These are phyloP conservation scores for Russula olivacea DNA, from an alignment of 768 basidiomycete species.

Conservation along the genomic window DNA sequence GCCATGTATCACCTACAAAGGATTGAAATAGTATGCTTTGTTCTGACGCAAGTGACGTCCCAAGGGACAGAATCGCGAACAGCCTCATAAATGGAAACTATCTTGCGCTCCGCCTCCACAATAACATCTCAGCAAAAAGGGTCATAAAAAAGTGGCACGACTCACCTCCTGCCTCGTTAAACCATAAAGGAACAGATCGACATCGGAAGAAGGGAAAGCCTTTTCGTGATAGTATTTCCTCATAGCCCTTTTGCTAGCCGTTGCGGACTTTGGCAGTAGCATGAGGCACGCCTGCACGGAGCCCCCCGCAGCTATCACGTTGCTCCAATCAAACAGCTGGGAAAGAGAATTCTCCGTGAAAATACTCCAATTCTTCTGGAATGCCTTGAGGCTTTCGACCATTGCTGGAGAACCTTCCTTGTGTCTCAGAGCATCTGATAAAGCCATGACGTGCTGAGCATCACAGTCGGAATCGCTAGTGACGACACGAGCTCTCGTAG, in stretches of 20 bases:
- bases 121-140: not conserved
- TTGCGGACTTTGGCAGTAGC: slow-evolving; percentile 44
- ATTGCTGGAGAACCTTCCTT: slow-evolving; percentile 46
- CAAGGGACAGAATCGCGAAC: slow-evolving; percentile 61
- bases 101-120: slow-evolving; percentile 51
- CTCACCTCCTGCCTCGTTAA: slow-evolving; percentile 47
- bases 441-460: slow-evolving; percentile 49
- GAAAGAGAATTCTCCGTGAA: slow-evolving; percentile 59
- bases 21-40: slow-evolving; percentile 61
- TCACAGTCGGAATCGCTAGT: slow-evolving; percentile 40
- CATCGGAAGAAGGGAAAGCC: slow-evolving; percentile 55
- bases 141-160: not conserved
- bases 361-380: slow-evolving; percentile 57
- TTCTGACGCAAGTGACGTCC: slow-evolving; percentile 62
- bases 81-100: slow-evolving; percentile 53
- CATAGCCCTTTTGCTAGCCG: slow-evolving; percentile 48
- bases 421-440: slow-evolving; percentile 41
- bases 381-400: slow-evolving; percentile 47
- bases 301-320: slow-evolving; percentile 58
- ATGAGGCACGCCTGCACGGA: slow-evolving; percentile 52
- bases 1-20: slow-evolving; percentile 39
- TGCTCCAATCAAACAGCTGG: slow-evolving; percentile 55
- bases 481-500: slow-evolving; percentile 47
- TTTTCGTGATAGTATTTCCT: slow-evolving; percentile 52
- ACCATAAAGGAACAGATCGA: slow-evolving; percentile 60